A percentile compares a stretch with the other conserved stretches of the same genome.
Conservation (phyloP, 345 rosid genomes). For the Dovyalis caffra region DNA sequence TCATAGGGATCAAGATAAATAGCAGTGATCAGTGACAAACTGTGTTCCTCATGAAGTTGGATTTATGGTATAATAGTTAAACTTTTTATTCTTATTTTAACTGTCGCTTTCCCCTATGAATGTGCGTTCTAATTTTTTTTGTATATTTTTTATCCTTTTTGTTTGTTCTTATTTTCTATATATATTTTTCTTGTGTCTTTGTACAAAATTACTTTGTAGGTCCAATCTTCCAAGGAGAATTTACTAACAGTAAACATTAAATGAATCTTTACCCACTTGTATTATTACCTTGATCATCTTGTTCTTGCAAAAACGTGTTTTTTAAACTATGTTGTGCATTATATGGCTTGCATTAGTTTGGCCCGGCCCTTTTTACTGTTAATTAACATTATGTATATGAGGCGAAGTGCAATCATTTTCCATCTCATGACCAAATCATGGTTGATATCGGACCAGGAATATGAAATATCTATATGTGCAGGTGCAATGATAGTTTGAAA, state of each 20-base stretch:
- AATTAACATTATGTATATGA: constrained; percentile 2
- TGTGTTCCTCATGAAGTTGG: constrained; percentile 30
- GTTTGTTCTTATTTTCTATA: background rate
- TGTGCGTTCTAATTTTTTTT: background rate
- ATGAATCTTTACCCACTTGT: background rate
- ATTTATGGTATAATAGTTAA: constrained; percentile 23
- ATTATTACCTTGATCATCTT: constrained; percentile 16
- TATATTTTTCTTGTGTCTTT: constrained; percentile 7
- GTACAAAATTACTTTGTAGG: constrained; percentile 10
- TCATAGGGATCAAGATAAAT: constrained; percentile 75
- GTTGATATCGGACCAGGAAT: background rate
- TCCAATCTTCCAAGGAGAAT: background rate
- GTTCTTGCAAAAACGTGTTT: constrained; percentile 2
- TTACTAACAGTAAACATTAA: background rate
- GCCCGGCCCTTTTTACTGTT: background rate
- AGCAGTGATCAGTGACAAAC: constrained; percentile 38
- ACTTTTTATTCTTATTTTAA: background rate
- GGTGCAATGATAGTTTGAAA: constrained; percentile 2
- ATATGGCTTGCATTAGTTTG: constrained; percentile 16
- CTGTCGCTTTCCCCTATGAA: background rate
- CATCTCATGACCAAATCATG: background rate
- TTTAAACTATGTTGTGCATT: background rate
- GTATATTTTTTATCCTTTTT: constrained; percentile 5
- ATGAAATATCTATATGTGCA: background rate
- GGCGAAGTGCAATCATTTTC: constrained; percentile 21